Conservation (phyloP, 2,329 filamentous ascomycete genomes). For the Diaporthe velutina region DNA sequence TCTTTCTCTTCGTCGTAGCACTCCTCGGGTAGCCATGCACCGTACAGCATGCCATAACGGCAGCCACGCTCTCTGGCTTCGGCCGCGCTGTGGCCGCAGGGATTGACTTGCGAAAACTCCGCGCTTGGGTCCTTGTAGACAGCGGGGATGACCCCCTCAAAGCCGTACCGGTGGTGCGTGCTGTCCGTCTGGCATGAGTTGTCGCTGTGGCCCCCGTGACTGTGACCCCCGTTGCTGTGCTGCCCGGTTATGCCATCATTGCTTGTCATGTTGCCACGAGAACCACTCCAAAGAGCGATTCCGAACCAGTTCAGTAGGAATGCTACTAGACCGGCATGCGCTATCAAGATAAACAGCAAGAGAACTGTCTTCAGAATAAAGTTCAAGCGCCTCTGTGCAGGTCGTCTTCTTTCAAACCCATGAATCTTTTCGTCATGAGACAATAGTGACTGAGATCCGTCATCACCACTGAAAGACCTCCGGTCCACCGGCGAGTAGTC, state of each 20-base stretch:
- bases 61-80: conserved; percentile 22
- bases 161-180: not conserved
- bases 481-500: not conserved
- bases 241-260: not conserved
- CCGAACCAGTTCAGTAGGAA: conserved; percentile 5
- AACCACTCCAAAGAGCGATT: not conserved
- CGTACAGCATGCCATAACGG: conserved; percentile 31
- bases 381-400: not conserved
- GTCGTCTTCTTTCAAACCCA: not conserved
- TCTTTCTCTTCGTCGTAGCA: conserved; percentile 30
- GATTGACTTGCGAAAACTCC: not conserved
- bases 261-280: not conserved
- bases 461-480: conserved; percentile 6
- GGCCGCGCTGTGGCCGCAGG: not conserved
- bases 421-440: not conserved
- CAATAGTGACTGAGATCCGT: not conserved
- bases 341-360: not conserved
- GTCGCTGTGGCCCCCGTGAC: not conserved
- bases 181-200: conserved; percentile 7
- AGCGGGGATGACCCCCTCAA: not conserved
- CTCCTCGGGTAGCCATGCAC: conserved; percentile 24
- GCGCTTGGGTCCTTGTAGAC: not conserved
- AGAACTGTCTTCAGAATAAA: not conserved
- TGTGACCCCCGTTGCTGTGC: not conserved
- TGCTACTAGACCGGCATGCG: not conserved